Conservation (phyloP, 352 stramenopile species). For the Phytophthora tubulina region DNA sequence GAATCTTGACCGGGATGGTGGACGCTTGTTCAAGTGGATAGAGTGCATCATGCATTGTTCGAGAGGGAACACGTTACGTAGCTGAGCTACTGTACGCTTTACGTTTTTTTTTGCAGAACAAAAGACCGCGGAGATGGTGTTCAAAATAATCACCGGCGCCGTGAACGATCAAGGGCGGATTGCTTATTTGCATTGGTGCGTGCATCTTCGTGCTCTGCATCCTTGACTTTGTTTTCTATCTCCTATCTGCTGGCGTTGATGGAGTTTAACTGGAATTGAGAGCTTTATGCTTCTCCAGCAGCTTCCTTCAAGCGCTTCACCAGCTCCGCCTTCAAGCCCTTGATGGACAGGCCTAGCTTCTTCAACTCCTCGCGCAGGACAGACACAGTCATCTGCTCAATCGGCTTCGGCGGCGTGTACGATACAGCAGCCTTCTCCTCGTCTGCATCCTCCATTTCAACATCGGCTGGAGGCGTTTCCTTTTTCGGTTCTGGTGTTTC, state of each 20-base stretch:
- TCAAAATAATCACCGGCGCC: conserved; percentile 25
- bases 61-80: not conserved
- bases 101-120: conserved; percentile 14
- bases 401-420: conserved; percentile 76
- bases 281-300: conserved; percentile 45
- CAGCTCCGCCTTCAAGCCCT: conserved; percentile 86
- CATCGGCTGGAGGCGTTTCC: conserved; percentile 41
- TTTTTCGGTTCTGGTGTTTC: conserved; percentile 28
- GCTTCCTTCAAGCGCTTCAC: conserved; percentile 85
- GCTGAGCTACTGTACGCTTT: conserved; percentile 1
- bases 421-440: conserved; percentile 42
- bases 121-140: conserved; percentile 6
- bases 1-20: conserved; percentile 7
- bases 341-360: conserved; percentile 76
- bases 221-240: conserved; percentile 38
- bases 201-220: conserved; percentile 24
- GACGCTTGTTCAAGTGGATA: conserved; percentile 14
- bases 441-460: conserved; percentile 66
- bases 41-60: conserved; percentile 16
- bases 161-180: conserved; percentile 32
- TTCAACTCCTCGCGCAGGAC: conserved; percentile 81
- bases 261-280: conserved; percentile 22
- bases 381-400: conserved; percentile 81
- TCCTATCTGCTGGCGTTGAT: conserved; percentile 38
- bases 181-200: conserved; percentile 43